Base-by-base conservation (phyloP, 2,329 filamentous ascomycete genomes). In the Aspergillus novoparasiticus region DNA sequence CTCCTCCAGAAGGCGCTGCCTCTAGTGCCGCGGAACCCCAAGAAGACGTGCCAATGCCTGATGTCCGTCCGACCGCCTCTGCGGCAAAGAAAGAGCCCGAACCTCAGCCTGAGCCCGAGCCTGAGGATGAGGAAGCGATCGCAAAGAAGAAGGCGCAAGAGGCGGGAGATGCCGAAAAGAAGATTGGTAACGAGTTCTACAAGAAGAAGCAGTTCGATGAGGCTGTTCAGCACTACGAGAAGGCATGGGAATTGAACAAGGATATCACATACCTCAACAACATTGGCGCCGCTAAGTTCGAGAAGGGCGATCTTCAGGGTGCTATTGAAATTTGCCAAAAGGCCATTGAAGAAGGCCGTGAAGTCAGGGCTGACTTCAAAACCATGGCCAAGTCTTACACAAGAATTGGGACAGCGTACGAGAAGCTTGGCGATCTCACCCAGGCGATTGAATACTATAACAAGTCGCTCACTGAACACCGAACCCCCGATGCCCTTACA, bases 191-290 rank as follows among this genome's bases (percentile, higher is more conserved):
- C 16, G 93, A 95, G 71, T 90, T 90, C 78, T 99, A 99, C 86
- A 99, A 99, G 89, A 98, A 98, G 87, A 90, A 93, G 71, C 89
- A 97, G 76, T 97, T 99, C 70, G 95, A 98, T 73, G 89, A 91
- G 75, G 95, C 95, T 57, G 97, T 99, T 73, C 88, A 89, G 75
- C 93, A 99, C 83, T 99, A 99, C 84, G 87, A 80, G 77, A 96
- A 96, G 79, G 95, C 95, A 0, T 99, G 95, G 95, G 94, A 97
- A 64, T 80, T 91, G 45, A 85, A 92, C 87, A 95, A 97, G 85
- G 95, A 99, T 74, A 96, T 99, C 74, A 95, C 94, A 19, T 99
- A 99, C 81, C 86, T 98, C 64, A 99, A 96, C 83, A 99, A 99
- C 81, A 86, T 96, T 36, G 93, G 93, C 64, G 95, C 95, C 4